Evolutionary conservation across 2,329 filamentous ascomycete genomes (phyloP), one percentile per base, ranked within the genome.

Genomic region (Nigrograna mackinnonii): DNA sequence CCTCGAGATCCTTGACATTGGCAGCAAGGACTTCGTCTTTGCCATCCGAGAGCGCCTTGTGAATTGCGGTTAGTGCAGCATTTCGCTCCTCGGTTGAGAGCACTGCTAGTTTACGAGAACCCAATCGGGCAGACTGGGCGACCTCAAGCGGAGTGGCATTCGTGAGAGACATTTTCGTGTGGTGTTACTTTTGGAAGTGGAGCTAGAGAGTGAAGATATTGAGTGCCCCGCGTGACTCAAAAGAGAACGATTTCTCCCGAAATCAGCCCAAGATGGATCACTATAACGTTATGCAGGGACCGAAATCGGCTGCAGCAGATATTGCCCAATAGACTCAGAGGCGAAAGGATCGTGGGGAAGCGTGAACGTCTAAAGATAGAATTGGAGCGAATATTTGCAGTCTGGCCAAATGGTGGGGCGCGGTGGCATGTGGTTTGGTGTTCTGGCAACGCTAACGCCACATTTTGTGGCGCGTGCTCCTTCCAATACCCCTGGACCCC

Each of bases 41-140:
- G 37, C 85, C 81, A 6, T 76, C 76, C 9, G 78, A 67, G 40
- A 99, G 81, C n/a, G 86, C 89, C 53, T 79, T 72, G 71, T 97
- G 86, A 48, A 99, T 89, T 20, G 86, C 82, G 35, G 86, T 88
- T 50, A 99, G 77, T 35, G 94, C 92, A 44, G 85, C 82, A 73
- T 97, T 96, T 62, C 94, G 86, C 18, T 86, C 86, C 30, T 79
- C 72, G 28, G 83, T 82, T 3, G 90, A 80, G 36, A 97, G 83
- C 2, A 89, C 87, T 36, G 91, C 90, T 33, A 99, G 83, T 39
- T 83, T 81, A 64, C 90, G 87, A 22, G 94, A 95, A 13, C 92
- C 89, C 35, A 80, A 73, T 62, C 91, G 91, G 48, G 92, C 92
- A 35, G 85, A 80, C 58, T 78, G 79, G 26, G 92, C 92, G 39